Conservation (phyloP, 345 rosid species). For the Eucalyptus rudis region DNA sequence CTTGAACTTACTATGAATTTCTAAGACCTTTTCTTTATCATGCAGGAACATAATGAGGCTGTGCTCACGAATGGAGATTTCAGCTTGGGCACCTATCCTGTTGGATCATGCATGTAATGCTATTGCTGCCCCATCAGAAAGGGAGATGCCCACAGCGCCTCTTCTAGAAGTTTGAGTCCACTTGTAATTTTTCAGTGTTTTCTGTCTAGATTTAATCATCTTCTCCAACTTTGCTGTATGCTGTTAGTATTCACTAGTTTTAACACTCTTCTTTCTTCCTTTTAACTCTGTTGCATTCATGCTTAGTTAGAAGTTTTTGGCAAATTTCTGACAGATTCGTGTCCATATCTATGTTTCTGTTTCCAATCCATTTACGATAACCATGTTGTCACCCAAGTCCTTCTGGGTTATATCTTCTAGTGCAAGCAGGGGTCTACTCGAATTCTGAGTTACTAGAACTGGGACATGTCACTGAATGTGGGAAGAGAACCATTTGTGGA, state of each 20-base stretch:
- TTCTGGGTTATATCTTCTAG: not conserved
- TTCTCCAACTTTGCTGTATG: not conserved
- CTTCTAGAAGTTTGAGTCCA: not conserved
- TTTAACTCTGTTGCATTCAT: not conserved
- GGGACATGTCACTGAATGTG: not conserved
- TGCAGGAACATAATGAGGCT: conserved; percentile 32
- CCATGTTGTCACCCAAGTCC: not conserved
- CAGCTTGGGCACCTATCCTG: conserved; percentile 24
- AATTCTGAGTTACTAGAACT: not conserved
- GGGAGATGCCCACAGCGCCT: not conserved
- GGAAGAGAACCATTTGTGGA: not conserved
- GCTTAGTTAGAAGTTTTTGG: not conserved
- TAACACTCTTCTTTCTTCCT: not conserved
- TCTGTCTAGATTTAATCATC: not conserved
- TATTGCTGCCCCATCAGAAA: not conserved
- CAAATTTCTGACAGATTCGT: not conserved
- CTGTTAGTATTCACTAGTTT: not conserved
- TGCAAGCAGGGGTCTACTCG: not conserved
- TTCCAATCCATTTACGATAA: not conserved
- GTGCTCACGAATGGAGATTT: conserved; percentile 28
- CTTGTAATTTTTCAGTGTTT: not conserved
- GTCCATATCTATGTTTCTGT: not conserved
- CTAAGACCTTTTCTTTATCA: not conserved
- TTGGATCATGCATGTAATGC: conserved; percentile 18
- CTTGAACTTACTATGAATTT: not conserved